Percentiles rank a stretch among this genome's conserved stretches.
Conservation (phyloP, 208 protist genomes). For the Balamuthia mandrillaris region DNA sequence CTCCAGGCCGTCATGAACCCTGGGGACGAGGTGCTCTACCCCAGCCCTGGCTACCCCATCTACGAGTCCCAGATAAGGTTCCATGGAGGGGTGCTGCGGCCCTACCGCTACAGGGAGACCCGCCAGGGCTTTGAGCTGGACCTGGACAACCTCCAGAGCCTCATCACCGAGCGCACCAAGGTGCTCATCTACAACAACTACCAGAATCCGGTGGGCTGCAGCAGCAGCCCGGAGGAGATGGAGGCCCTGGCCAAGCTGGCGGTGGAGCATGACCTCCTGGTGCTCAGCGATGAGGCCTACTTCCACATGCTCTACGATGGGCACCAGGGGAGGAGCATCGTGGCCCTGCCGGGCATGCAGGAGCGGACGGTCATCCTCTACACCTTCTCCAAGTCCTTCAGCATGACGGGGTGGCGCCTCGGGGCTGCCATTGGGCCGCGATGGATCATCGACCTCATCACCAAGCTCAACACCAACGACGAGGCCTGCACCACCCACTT, state of each 20-base stretch:
- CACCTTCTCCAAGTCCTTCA: constrained; percentile 48
- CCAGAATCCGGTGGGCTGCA: constrained; percentile 43
- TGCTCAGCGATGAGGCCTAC: constrained; percentile 45
- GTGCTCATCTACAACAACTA: constrained; percentile 54
- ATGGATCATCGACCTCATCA: constrained; percentile 47
- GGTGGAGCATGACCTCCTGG: constrained; percentile 31
- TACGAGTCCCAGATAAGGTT: constrained; percentile 50
- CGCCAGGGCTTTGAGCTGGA: constrained; percentile 28
- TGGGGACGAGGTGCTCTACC: constrained; percentile 46
- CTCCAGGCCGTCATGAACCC: constrained; percentile 26
- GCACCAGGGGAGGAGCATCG: constrained; percentile 33
- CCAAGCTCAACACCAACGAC: constrained; percentile 53
- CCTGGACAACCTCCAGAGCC: background rate
- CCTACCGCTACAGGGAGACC: constrained; percentile 31
- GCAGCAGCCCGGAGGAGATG: constrained; percentile 40
- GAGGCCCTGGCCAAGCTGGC: constrained; percentile 31
- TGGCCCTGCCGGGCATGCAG: constrained; percentile 32
- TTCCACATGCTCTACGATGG: constrained; percentile 44
- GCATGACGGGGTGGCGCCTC: constrained; percentile 45
- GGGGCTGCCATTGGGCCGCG: constrained; percentile 40
- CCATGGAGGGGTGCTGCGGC: constrained; percentile 28
- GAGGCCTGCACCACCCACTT: constrained; percentile 51
- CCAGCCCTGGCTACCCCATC: constrained; percentile 48
- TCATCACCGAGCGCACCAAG: constrained; percentile 34
- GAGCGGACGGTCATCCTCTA: constrained; percentile 45